phyloP scores from a whole-genome alignment of 2,329 filamentous ascomycete genomes.

The Penicillium polonicum region DNA sequence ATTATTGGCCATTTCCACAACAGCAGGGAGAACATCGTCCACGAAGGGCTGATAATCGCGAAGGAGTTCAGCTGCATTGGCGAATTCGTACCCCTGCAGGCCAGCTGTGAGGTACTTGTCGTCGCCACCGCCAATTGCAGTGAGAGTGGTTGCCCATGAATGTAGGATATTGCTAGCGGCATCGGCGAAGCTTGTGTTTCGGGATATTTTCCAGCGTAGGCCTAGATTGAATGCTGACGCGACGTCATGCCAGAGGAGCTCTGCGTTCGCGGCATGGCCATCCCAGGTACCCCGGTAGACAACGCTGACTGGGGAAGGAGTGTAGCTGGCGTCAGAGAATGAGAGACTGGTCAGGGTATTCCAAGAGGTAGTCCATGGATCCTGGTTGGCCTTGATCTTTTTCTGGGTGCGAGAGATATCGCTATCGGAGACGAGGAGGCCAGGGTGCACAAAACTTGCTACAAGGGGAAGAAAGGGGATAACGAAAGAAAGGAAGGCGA shows the following conservation, averaged over 20 bases:
- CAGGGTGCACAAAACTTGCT: too few species aligned
- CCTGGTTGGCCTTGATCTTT: too few species aligned
- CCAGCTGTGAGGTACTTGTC: slow-evolving; percentile 11
- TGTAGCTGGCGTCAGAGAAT: too few species aligned
- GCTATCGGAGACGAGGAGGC: too few species aligned
- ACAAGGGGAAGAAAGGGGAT: too few species aligned
- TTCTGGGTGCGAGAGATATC: too few species aligned
- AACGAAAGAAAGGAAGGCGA: neutral
- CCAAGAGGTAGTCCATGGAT: too few species aligned
- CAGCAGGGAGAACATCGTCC: neutral
- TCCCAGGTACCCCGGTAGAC: too few species aligned
- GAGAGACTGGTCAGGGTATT: too few species aligned
- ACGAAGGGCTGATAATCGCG: slow-evolving; percentile 8
- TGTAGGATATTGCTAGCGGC: slow-evolving; percentile 8
- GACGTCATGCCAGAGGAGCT: too few species aligned
- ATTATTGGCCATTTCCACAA: neutral
- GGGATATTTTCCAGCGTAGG: slow-evolving; percentile 13
- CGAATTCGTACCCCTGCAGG: slow-evolving; percentile 13
- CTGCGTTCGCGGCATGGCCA: too few species aligned
- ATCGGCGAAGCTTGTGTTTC: slow-evolving; percentile 7
- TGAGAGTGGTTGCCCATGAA: slow-evolving; percentile 7
- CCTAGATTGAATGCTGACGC: slow-evolving; percentile 12
- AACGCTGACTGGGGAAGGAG: too few species aligned
- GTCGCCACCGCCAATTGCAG: neutral
- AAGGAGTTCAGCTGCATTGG: slow-evolving; percentile 14